Conservation (phyloP, 495 filamentous ascomycete species). For the Aspergillus conjunctus region DNA sequence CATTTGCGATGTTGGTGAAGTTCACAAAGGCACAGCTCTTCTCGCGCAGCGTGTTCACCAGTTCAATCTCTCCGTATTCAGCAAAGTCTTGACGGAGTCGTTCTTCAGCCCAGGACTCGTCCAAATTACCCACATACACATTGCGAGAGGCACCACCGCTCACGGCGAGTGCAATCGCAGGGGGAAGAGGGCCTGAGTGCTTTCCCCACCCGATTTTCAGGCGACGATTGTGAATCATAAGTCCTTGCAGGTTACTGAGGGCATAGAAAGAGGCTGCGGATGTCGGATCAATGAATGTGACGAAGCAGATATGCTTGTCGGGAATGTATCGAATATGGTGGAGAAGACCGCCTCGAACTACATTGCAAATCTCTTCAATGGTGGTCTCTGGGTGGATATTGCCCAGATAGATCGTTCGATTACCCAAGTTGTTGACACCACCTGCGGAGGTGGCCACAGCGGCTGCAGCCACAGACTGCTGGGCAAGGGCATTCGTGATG, state of each 20-base stretch:
- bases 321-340: constrained; percentile 99
- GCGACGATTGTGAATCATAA: constrained; percentile 98
- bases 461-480: constrained; percentile 95
- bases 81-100: constrained; percentile 94
- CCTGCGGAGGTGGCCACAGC: constrained; percentile 96
- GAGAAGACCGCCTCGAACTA: constrained; percentile 87
- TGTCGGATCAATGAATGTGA: constrained; percentile 98
- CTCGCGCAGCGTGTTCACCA: constrained; percentile 94
- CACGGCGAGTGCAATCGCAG: constrained; percentile 93
- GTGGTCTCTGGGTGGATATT: constrained; percentile 99
- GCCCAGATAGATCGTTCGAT: constrained; percentile 95
- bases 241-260: constrained; percentile 90
- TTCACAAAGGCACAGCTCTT: constrained; percentile 99
- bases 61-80: constrained; percentile 96
- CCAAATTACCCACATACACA: constrained; percentile 96
- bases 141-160: constrained; percentile 93
- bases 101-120: constrained; percentile 96
- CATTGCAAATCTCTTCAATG: constrained; percentile 97
- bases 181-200: constrained; percentile 94
- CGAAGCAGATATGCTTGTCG: constrained; percentile 99
- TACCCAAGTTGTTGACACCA: constrained; percentile 94
- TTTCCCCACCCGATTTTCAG: constrained; percentile 99
- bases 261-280: constrained; percentile 98
- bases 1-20: constrained; percentile 99
- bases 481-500: constrained; percentile 92